Evolutionary conservation across 176 grass and related monocot genomes (phyloP).

Genomic region (Poa annua): DNA sequence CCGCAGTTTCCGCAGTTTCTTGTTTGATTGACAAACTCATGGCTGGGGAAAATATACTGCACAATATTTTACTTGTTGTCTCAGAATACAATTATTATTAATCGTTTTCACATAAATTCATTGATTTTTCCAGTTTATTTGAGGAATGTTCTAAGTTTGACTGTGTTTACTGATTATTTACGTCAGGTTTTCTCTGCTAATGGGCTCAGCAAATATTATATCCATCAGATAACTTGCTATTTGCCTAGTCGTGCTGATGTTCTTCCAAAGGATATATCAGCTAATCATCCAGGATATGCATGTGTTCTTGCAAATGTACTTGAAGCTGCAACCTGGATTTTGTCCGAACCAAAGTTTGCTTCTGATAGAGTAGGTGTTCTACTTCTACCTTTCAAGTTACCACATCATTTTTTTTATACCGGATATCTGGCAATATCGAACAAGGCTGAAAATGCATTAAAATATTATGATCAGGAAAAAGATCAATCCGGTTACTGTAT

Average conservation of each 20-base stretch:
- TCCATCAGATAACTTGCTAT: conserved; percentile 70
- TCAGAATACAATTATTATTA: background rate
- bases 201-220: conserved; percentile 76
- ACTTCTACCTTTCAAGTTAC: conserved; percentile 28
- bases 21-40: conserved; percentile 20
- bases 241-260: conserved; percentile 58
- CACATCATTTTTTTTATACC: background rate
- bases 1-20: conserved; percentile 32
- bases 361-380: conserved; percentile 63
- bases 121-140: conserved; percentile 29
- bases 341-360: conserved; percentile 72
- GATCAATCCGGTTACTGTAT: background rate
- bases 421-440: conserved; percentile 1
- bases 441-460: background rate
- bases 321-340: conserved; percentile 84
- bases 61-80: conserved; percentile 4
- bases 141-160: conserved; percentile 39
- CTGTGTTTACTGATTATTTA: conserved; percentile 24
- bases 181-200: conserved; percentile 80
- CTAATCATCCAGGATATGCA: conserved; percentile 86
- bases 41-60: conserved; percentile 26
- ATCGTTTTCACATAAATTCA: conserved; percentile 1
- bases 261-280: conserved; percentile 61
- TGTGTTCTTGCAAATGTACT: conserved; percentile 98
- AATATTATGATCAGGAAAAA: background rate